These are phyloP conservation scores for Fusarium papillatum DNA, from an alignment of 2,329 filamentous ascomycete species.

Conservation along the genomic window DNA sequence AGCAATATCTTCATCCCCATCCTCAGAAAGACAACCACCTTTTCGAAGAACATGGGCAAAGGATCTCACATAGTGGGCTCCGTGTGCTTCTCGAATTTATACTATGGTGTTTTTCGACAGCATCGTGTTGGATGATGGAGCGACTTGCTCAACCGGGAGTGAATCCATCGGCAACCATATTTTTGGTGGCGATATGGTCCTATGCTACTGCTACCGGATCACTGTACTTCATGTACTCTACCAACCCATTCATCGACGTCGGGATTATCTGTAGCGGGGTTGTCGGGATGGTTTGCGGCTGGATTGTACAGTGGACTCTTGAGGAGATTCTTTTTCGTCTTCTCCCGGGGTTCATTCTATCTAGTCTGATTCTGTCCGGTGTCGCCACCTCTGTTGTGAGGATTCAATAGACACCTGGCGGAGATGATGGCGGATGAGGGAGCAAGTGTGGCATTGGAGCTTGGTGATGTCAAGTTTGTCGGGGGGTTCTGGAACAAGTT, in stretches of 20 bases:
- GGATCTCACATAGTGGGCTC: rapidly evolving
- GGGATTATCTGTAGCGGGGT: background rate
- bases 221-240: background rate
- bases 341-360: background rate
- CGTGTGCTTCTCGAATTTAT: background rate
- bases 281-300: background rate
- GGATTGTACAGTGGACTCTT: rapidly evolving
- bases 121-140: background rate
- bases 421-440: background rate
- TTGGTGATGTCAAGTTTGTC: background rate
- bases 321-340: background rate
- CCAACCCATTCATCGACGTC: background rate
- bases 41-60: background rate
- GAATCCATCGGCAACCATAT: background rate
- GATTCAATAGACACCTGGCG: too few relatives aligned
- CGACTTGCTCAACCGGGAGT: background rate
- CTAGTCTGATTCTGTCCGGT: background rate
- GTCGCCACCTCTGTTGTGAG: background rate
- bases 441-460: background rate
- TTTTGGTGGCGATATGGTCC: background rate
- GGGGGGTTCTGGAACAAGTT: background rate
- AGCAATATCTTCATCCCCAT: background rate
- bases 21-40: background rate
- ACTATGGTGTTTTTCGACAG: background rate
- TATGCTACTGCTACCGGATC: background rate